Conservation (phyloP, 2,329 filamentous ascomycete genomes). For the Cytospora paraplurivora region DNA sequence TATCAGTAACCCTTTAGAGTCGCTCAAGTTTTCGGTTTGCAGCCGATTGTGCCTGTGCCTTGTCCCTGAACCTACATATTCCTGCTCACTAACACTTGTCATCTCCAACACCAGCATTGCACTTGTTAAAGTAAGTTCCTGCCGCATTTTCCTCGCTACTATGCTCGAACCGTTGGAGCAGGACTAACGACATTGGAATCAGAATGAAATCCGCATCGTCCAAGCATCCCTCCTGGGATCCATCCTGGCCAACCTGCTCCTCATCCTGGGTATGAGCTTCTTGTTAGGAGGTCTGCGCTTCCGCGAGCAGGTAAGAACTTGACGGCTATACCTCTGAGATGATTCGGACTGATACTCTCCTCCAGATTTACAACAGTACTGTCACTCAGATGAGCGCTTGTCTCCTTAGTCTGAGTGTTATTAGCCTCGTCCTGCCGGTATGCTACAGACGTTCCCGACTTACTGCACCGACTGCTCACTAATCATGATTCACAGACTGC, state of each 20-base stretch:
- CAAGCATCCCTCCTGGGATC: slow-evolving; percentile 89
- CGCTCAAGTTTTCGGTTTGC: slow-evolving; percentile 13
- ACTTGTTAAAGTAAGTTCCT: slow-evolving; percentile 61
- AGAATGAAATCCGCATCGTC: slow-evolving; percentile 85
- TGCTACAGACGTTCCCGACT: slow-evolving; percentile 35
- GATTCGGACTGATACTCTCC: slow-evolving; percentile 4
- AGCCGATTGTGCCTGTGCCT: slow-evolving; percentile 21
- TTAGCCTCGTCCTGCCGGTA: slow-evolving; percentile 82
- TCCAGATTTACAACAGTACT: slow-evolving; percentile 88
- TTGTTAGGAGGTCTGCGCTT: slow-evolving; percentile 82
- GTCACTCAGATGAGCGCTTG: slow-evolving; percentile 97
- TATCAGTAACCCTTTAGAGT: slow-evolving; percentile 36
- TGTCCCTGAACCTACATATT: slow-evolving; percentile 30
- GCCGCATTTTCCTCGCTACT: neutral
- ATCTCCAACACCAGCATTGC: slow-evolving; percentile 61
- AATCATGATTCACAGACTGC: slow-evolving; percentile 60
- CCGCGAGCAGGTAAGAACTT: slow-evolving; percentile 71
- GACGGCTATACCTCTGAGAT: neutral
- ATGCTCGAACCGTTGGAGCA: slow-evolving; percentile 19
- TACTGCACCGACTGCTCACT: neutral
- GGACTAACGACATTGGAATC: slow-evolving; percentile 28
- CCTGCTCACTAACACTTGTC: slow-evolving; percentile 40
- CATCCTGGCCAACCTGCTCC: slow-evolving; percentile 82
- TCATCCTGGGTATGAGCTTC: slow-evolving; percentile 92
- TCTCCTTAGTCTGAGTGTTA: slow-evolving; percentile 85